Evolutionary conservation across 2,329 filamentous ascomycete genomes (phyloP), one percentile per base, ranked within the genome.

Genomic region (Alternaria metachromatica): DNA sequence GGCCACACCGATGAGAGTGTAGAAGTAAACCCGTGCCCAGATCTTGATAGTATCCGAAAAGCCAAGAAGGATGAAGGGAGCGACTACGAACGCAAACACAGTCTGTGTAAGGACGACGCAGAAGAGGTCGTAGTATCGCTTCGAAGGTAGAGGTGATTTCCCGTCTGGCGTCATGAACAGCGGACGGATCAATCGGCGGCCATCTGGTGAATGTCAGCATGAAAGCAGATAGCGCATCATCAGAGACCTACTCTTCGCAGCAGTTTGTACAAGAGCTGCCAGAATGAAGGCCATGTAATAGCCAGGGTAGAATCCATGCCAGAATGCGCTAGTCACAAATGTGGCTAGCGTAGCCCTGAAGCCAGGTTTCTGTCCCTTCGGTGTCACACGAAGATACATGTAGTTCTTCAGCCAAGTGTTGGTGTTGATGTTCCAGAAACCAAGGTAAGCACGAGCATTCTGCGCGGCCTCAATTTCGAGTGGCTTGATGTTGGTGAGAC

Each of bases 351-450:
- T 98, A 55, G 96, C 96, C 63, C 94, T 87, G 84, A 99, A 99
- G 1, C 96, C 96, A 10, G 96, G 96, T 80, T 98, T 99, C 85
- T 94, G 96, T 58, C 96, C 96, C 72, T 92, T 92, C 0, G 96
- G 96, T 0, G 96, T 99, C 4, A 99, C 96, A 23, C 96, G 90
- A 51, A 99, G 86, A 77, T 98, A 99, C 71, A 99, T 87, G 77
- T 97, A 99, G 80, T 98, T 97, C 50, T 94, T 89, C 65, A 99
- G 84, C 96, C 96, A 99, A 74, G 93, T 89, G 80, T 97, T 99
- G 12, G 96, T 99, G 81, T 98, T 98, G 84, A 97, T 97, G 80
- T 99, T 99, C 96, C 96, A 99, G 74, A 89, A 92, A 53, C 90
- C 95, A 4, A 99, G 86, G 74, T 96, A 98, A 2, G 89, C 94